phyloP scores from a whole-genome alignment of 1,139 yeast species.

The Hyphopichia khmerensis region DNA sequence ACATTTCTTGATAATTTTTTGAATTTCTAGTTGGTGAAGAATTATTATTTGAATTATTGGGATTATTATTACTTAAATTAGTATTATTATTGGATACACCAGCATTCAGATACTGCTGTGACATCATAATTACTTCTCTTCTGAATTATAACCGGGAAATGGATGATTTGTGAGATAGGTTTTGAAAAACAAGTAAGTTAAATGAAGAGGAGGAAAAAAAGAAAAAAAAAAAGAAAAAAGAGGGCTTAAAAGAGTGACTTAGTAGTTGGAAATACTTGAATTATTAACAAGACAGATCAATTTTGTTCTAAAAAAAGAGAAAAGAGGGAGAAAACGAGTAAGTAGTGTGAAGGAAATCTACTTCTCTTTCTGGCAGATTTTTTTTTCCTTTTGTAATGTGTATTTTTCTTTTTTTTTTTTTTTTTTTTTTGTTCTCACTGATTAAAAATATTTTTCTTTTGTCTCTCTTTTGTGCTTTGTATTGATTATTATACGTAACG shows the following conservation, averaged over 20 bases:
- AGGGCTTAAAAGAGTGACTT: conserved; percentile 12
- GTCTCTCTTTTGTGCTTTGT: too few species aligned
- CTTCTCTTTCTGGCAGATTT: not conserved
- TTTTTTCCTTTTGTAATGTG: not conserved
- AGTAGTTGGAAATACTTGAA: conserved; percentile 10
- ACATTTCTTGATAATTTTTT: not conserved
- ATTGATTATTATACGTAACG: not conserved
- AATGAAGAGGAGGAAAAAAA: not conserved
- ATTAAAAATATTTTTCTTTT: not conserved
- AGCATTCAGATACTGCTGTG: not conserved
- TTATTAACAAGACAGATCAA: not conserved
- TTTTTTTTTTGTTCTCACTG: not conserved
- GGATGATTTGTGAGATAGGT: too few species aligned
- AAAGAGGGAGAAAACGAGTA: not conserved
- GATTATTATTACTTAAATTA: not conserved
- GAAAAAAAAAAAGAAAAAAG: not conserved
- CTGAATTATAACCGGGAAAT: too few species aligned
- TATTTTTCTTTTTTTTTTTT: not conserved
- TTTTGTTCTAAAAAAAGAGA: not conserved
- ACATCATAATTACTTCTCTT: conserved; percentile 1
- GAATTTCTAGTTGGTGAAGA: not conserved
- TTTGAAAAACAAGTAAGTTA: not conserved
- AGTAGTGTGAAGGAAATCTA: not conserved
- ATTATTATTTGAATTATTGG: not conserved
- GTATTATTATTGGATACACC: not conserved